Evolutionary conservation across 2,329 filamentous ascomycete species (phyloP), one percentile per base, ranked within the genome.

Genomic region (Monilinia laxa): DNA sequence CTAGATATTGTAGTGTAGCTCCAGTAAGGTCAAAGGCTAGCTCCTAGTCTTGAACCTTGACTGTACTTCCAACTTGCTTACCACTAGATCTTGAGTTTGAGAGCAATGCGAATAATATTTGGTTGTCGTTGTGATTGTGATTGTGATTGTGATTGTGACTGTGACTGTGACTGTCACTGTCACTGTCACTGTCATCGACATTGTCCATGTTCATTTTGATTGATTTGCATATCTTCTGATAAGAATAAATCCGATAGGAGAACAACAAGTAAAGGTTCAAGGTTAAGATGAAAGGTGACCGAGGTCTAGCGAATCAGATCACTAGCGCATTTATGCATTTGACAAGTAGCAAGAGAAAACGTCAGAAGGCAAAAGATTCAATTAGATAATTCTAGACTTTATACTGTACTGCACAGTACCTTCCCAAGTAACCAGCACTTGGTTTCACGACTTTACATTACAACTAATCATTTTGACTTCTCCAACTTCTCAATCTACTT

Each of bases 301-400:
- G 28, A 38, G 16, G 31, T 49, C 51, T 51, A 25, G 42, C 67
- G 57, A 68, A 68, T 68, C 35, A 66, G 18, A 66, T 65, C 45
- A 25, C 57, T 63, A 59, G 63, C 58, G 66, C 53, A 78, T 84
- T 38, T 2, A 14, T 45, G 51, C 40, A 4, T 65, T 65, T 54
- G 53, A 56, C 58, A 67, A 40, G 16, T 63, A 54, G 60, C 47
- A 45, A 66, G 49, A 65, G 68, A 69, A 69, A 54, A 55, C 66
- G 51, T 62, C 67, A 55, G 68, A 69, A 69, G 42, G 51, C 49
- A 54, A 66, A 66, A 68, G 68, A 66, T 42, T 31, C 28, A 28
- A 52, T 47, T 59, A 38, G 16, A 66, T 47, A 54, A 59, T 56
- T 60, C 56, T 57, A 45, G n/a, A 64, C 18, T 18, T 35, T 35